phyloP scores from a whole-genome alignment of 202 grass and related monocot genomes.

The Digitaria exilis region DNA sequence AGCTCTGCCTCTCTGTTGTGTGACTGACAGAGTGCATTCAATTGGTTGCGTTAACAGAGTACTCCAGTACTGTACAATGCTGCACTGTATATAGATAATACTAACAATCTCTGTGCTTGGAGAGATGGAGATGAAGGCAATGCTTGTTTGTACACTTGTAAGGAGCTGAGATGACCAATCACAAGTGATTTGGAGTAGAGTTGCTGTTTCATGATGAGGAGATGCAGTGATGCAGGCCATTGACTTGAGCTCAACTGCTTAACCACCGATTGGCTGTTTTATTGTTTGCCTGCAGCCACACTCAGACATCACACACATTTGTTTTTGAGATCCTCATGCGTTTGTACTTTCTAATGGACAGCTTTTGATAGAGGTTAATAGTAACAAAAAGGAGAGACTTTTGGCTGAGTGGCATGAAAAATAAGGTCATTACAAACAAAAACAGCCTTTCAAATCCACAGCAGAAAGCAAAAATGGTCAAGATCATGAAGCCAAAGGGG shows the following conservation, averaged over 20 bases:
- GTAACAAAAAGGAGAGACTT: slow-evolving; percentile 37
- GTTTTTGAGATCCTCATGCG: slow-evolving; percentile 22
- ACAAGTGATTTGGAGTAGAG: background rate
- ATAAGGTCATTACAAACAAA: slow-evolving; percentile 44
- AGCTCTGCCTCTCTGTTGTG: slow-evolving; percentile 1
- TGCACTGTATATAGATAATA: background rate
- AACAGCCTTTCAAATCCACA: slow-evolving; percentile 44
- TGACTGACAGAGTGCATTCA: slow-evolving; percentile 27
- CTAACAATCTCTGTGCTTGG: too few relatives aligned
- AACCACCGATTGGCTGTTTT: background rate
- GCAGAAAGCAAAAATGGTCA: slow-evolving; percentile 29
- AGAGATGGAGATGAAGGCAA: slow-evolving; percentile 6
- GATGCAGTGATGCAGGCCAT: slow-evolving; percentile 25
- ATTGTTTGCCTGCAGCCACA: background rate
- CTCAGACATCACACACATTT: slow-evolving; percentile 26
- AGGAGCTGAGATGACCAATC: background rate
- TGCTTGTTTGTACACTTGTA: slow-evolving; percentile 6
- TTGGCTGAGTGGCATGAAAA: slow-evolving; percentile 36
- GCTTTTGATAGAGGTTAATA: slow-evolving; percentile 24
- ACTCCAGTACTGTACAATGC: background rate
- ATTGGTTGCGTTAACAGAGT: too few relatives aligned
- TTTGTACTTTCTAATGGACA: slow-evolving; percentile 29
- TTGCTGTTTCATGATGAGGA: slow-evolving; percentile 36
- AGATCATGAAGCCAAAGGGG: slow-evolving; percentile 44
- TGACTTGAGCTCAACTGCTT: slow-evolving; percentile 34